Evolutionary conservation across 106 monocot genomes (phyloP), one percentile per base, ranked within the genome.

Genomic region (Apostasia shenzhenica): DNA sequence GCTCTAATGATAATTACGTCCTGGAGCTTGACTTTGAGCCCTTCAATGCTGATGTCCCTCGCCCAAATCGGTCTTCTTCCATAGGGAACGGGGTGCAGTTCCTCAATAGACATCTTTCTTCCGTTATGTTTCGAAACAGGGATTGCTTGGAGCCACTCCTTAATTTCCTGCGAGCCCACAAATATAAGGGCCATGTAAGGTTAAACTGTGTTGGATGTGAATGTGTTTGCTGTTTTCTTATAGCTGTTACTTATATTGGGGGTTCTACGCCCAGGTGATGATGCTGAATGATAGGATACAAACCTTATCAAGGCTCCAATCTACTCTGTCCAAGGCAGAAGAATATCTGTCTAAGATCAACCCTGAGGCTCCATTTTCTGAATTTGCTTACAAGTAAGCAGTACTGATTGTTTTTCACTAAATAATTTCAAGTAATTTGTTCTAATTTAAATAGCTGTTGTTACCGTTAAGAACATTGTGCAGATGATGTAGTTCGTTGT

Each of bases 11-110:
- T 80, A 57, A 51, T 3, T 88, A 80, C 64, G 59, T 77, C 10
- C 76, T 95, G 52, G 95, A 95, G 72, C 86, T 95, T 48, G 95
- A 95, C 49, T 91, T 95, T 41, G 91, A 95, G 75, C 91, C 95
- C 1, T 95, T 95, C 80, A 95, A 91, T 74, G 81, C 81, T 0
- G 55, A 76, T 13, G 76, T 84, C 43, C 95, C 95, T 6, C 81
- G 78, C 26, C 91, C 84, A 1, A 95, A 45, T 70, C 77, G 81
- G 14, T 91, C 95, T 40, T 86, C 95, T 3, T 95, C 91, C 1
- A 95, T 95, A 39, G 95, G 95, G 47, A 95, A 95, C 57, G 91
- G 94, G 11, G 94, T 95, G 55, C 94, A 91, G 77, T 95, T 95
- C 73, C 91, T 95, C 9, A 95, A 95, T 71, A 65, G 88, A 40